Evolutionary conservation across 805 yeast species (phyloP).

Genomic region (Yarrowia sp.): DNA sequence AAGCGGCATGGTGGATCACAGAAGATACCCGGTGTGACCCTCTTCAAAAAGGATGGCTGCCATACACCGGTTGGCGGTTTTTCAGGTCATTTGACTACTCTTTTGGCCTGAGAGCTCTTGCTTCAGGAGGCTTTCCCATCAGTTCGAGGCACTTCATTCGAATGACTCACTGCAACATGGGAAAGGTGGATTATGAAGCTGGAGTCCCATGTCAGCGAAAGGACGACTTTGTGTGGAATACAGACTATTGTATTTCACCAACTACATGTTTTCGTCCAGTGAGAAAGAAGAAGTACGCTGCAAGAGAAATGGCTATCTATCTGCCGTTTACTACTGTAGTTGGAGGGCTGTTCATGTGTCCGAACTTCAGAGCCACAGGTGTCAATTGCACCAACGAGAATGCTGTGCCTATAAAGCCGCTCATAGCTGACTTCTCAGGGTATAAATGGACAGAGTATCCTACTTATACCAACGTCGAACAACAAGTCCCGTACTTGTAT

Average conservation of each 20-base stretch:
- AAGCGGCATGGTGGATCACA: slow-evolving; percentile 33
- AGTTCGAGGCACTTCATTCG: slow-evolving; percentile 9
- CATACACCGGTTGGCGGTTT: slow-evolving; percentile 32
- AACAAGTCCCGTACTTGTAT: slow-evolving; percentile 64
- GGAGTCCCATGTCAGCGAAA: slow-evolving; percentile 30
- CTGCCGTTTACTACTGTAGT: slow-evolving; percentile 63
- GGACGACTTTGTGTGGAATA: slow-evolving; percentile 35
- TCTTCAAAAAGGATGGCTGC: slow-evolving; percentile 26
- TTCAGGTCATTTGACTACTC: slow-evolving; percentile 21
- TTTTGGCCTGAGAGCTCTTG: slow-evolving; percentile 9
- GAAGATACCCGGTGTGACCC: slow-evolving; percentile 36
- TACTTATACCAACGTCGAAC: slow-evolving; percentile 24
- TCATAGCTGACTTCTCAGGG: slow-evolving; percentile 63
- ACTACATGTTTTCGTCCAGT: slow-evolving; percentile 62
- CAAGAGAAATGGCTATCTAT: slow-evolving; percentile 55
- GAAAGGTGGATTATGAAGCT: slow-evolving; percentile 28
- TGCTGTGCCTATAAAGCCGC: slow-evolving; percentile 59
- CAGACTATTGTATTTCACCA: slow-evolving; percentile 19
- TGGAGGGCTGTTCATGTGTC: slow-evolving; percentile 68
- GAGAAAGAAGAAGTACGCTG: slow-evolving; percentile 63
- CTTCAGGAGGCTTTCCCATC: slow-evolving; percentile 24
- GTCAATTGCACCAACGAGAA: slow-evolving; percentile 44
- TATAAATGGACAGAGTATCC: slow-evolving; percentile 55
- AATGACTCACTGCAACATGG: slow-evolving; percentile 32
- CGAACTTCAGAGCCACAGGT: slow-evolving; percentile 46